Evolutionary conservation across 345 rosid species (phyloP).

Genomic region (Gossypium mustelinum): DNA sequence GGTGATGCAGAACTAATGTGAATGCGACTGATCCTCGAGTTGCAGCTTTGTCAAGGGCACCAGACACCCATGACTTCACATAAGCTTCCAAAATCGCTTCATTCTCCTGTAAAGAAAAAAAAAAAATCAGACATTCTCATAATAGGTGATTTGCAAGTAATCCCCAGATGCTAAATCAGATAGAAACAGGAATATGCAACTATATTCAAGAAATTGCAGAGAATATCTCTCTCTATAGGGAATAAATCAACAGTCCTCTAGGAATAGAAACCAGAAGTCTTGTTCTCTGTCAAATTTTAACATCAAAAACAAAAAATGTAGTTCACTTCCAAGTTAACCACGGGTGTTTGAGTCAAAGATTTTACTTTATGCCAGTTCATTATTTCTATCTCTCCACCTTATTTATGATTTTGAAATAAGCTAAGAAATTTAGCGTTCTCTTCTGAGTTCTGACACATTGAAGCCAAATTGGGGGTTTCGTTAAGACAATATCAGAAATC

Average conservation of each 20-base stretch:
- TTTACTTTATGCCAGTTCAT: neutral
- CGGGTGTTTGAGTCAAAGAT: neutral
- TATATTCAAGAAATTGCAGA: neutral
- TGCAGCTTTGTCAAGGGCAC: conserved; percentile 73
- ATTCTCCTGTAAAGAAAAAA: conserved; percentile 44
- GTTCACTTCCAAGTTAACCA: neutral
- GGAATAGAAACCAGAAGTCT: neutral
- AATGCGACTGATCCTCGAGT: conserved; percentile 57
- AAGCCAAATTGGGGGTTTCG: neutral
- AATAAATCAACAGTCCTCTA: neutral
- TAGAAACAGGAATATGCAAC: neutral
- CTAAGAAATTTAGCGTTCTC: neutral
- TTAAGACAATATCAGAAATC: neutral
- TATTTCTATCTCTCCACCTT: neutral
- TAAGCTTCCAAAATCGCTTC: conserved; percentile 69
- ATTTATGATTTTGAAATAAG: neutral
- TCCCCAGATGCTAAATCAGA: neutral
- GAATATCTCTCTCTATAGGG: neutral
- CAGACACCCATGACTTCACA: conserved; percentile 69
- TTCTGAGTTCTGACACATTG: neutral
- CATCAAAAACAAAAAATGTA: neutral
- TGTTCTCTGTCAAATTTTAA: neutral
- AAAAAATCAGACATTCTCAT: neutral
- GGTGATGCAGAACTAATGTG: conserved; percentile 57
- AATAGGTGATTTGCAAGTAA: neutral